Conservation (phyloP, 805 yeast species). For the Kregervanrija pseudodelftensis region DNA sequence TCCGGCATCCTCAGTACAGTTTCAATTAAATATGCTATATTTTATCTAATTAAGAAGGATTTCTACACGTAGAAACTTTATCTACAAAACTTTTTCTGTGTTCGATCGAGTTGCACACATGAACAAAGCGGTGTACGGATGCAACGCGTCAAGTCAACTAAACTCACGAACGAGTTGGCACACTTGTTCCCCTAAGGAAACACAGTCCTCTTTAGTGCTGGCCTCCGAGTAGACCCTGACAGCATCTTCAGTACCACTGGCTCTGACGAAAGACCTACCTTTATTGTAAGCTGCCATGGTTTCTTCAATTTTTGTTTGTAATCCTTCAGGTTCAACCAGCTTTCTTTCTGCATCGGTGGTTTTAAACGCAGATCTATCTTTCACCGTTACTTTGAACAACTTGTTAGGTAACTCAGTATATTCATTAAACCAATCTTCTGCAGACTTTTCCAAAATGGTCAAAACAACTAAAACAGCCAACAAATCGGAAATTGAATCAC, state of each 20-base stretch:
- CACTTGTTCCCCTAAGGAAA: conserved; percentile 36
- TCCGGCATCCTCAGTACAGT: too few relatives aligned
- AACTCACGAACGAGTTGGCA: conserved; percentile 28
- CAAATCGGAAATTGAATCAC: conserved; percentile 94
- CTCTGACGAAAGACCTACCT: conserved; percentile 91
- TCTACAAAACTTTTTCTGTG: too few relatives aligned
- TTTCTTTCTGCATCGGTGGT: conserved; percentile 90
- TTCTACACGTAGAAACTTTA: too few relatives aligned
- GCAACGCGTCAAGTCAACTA: neutral
- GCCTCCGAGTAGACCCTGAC: conserved; percentile 96
- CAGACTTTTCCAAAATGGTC: conserved; percentile 35
- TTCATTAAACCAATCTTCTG: conserved; percentile 65
- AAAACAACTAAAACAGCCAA: conserved; percentile 67
- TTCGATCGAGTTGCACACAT: too few relatives aligned
- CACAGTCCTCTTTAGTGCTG: conserved; percentile 39
- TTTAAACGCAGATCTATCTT: conserved; percentile 69
- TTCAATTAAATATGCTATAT: too few relatives aligned
- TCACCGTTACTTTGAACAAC: conserved; percentile 73
- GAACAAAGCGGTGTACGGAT: too few relatives aligned
- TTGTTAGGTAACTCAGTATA: conserved; percentile 85
- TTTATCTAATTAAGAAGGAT: too few relatives aligned
- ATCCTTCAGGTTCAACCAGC: conserved; percentile 65
- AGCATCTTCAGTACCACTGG: conserved; percentile 97
- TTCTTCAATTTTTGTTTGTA: conserved; percentile 67
- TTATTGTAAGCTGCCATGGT: conserved; percentile 24